Conservation (phyloP, 148 eudicot species). For the Beta vulgaris region DNA sequence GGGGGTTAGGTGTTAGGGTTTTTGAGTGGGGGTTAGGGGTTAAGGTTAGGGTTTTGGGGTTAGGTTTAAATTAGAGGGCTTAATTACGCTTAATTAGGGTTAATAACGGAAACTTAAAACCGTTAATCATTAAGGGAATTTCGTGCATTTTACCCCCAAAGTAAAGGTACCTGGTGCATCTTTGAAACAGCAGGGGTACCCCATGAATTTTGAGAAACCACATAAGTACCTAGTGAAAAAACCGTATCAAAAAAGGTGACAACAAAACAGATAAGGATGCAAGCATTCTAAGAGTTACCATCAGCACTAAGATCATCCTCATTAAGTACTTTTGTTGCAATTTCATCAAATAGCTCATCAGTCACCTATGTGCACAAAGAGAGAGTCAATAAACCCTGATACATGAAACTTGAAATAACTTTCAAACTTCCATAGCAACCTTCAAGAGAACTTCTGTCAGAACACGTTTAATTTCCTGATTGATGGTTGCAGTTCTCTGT, state of each 20-base stretch:
- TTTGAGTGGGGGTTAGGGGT: too few relatives aligned
- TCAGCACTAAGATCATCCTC: slow-evolving; percentile 61
- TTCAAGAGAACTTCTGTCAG: slow-evolving; percentile 92
- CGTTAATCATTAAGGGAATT: too few relatives aligned
- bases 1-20: too few relatives aligned
- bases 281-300: slow-evolving; percentile 38
- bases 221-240: too few relatives aligned
- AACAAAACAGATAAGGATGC: slow-evolving; percentile 8
- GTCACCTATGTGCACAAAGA: slow-evolving; percentile 61
- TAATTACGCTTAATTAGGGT: too few relatives aligned
- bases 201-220: too few relatives aligned
- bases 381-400: slow-evolving; percentile 23
- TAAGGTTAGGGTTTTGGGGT: too few relatives aligned
- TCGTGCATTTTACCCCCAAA: too few relatives aligned
- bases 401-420: background rate
- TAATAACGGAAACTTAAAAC: too few relatives aligned
- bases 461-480: slow-evolving; percentile 93
- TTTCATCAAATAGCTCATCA: slow-evolving; percentile 89
- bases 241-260: slow-evolving; percentile 1
- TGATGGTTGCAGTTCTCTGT: slow-evolving; percentile 75
- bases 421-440: slow-evolving; percentile 40
- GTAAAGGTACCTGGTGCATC: too few relatives aligned
- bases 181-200: too few relatives aligned
- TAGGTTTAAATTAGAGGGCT: too few relatives aligned
- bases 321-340: slow-evolving; percentile 79